These are phyloP conservation scores for Capsicum chinense DNA, from an alignment of 257 asterid genomes.

Conservation along the genomic window DNA sequence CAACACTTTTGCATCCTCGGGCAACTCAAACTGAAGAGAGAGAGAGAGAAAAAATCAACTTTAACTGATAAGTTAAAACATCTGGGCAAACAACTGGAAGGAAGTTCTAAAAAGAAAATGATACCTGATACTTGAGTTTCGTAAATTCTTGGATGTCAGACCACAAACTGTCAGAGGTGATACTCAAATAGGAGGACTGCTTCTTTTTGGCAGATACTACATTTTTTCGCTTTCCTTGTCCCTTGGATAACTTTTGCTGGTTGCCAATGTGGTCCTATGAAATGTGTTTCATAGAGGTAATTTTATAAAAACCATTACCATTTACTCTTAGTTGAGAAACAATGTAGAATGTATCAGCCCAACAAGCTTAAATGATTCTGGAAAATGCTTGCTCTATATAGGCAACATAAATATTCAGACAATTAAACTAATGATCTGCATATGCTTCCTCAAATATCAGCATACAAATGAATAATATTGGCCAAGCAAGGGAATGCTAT, in stretches of 20 bases:
- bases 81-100: conserved; percentile 3
- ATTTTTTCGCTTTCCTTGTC: conserved; percentile 57
- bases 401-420: not conserved
- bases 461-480: conserved; percentile 10
- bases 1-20: conserved; percentile 61
- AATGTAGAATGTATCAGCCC: not conserved
- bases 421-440: not conserved
- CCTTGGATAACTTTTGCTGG: conserved; percentile 54
- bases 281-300: conserved; percentile 23
- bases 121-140: conserved; percentile 83
- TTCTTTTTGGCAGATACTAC: conserved; percentile 57
- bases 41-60: not conserved
- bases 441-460: conserved; percentile 18
- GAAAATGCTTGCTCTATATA: conserved; percentile 3
- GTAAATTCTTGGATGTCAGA: conserved; percentile 80
- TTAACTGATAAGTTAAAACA: conserved; percentile 12
- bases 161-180: conserved; percentile 83
- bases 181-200: conserved; percentile 57
- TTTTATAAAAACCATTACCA: not conserved
- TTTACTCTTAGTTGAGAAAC: not conserved
- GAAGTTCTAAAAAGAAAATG: conserved; percentile 25
- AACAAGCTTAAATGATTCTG: not conserved
- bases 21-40: conserved; percentile 71
- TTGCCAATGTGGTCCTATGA: conserved; percentile 63
- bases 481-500: not conserved